Conservation (phyloP, 208 protist genomes). For the Acanthamoeba royreba region DNA sequence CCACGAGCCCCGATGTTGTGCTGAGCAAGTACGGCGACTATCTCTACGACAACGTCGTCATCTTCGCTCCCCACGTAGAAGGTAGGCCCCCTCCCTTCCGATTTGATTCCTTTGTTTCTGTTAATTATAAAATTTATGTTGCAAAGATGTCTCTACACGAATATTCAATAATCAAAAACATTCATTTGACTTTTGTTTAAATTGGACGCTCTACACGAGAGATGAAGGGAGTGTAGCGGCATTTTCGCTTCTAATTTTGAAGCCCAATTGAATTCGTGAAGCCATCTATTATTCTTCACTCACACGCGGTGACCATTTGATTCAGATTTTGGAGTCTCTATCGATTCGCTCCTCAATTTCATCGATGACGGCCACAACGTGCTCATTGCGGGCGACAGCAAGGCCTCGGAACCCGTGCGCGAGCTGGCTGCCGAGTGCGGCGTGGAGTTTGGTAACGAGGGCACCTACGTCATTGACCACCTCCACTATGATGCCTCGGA, state of each 20-base stretch:
- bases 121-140: too few species aligned
- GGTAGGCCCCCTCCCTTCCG: background rate
- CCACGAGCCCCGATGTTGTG: conserved; percentile 12
- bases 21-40: conserved; percentile 69
- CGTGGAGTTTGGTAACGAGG: conserved; percentile 69
- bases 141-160: too few species aligned
- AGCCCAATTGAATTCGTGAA: too few species aligned
- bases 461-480: conserved; percentile 65
- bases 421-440: conserved; percentile 66
- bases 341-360: conserved; percentile 58
- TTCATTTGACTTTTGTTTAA: too few species aligned
- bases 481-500: conserved; percentile 60
- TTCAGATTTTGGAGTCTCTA: conserved; percentile 50
- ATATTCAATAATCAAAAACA: too few species aligned
- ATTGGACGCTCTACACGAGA: too few species aligned
- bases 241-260: too few species aligned
- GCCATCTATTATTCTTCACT: too few species aligned
- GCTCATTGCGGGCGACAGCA: conserved; percentile 54
- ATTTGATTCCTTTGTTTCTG: background rate
- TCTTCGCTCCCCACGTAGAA: conserved; percentile 64
- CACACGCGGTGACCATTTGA: too few species aligned
- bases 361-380: conserved; percentile 72
- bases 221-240: too few species aligned
- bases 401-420: conserved; percentile 58
- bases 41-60: conserved; percentile 67